Conservation (phyloP, 768 basidiomycete species). For the Glaciozyma martinii region DNA sequence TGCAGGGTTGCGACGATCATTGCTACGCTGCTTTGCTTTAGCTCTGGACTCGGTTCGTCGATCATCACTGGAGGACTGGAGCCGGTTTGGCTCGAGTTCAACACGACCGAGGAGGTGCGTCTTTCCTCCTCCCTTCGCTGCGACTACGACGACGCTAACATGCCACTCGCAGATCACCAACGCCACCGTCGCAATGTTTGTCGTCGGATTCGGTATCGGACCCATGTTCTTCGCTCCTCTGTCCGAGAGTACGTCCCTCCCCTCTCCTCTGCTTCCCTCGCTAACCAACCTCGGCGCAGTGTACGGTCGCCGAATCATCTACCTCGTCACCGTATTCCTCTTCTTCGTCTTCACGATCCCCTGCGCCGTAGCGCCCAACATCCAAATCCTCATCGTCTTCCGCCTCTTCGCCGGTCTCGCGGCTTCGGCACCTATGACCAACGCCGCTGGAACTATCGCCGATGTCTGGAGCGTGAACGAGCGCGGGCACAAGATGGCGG, state of each 20-base stretch:
- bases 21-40: slow-evolving; percentile 32
- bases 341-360: slow-evolving; percentile 40
- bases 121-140: no score
- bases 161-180: no score
- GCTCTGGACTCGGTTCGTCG: slow-evolving; percentile 34
- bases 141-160: no score
- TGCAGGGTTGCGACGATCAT: slow-evolving; percentile 22
- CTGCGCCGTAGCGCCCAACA: slow-evolving; percentile 36
- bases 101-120: slow-evolving; percentile 32
- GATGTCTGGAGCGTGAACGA: slow-evolving; percentile 37
- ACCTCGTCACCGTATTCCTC: slow-evolving; percentile 33
- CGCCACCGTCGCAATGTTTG: slow-evolving; percentile 17
- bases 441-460: slow-evolving; percentile 34
- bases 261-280: not conserved
- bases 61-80: slow-evolving; percentile 36
- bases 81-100: slow-evolving; percentile 29
- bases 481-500: slow-evolving; percentile 37
- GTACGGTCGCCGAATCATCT: slow-evolving; percentile 34
- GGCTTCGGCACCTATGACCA: slow-evolving; percentile 36
- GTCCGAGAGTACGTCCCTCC: slow-evolving; percentile 1
- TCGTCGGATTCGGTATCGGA: slow-evolving; percentile 37
- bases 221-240: slow-evolving; percentile 38
- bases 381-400: slow-evolving; percentile 35
- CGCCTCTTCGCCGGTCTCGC: slow-evolving; percentile 37
- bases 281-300: not conserved